Evolutionary conservation across 2,329 filamentous ascomycete species (phyloP).

Genomic region (Pseudocercospora pini-densiflorae): DNA sequence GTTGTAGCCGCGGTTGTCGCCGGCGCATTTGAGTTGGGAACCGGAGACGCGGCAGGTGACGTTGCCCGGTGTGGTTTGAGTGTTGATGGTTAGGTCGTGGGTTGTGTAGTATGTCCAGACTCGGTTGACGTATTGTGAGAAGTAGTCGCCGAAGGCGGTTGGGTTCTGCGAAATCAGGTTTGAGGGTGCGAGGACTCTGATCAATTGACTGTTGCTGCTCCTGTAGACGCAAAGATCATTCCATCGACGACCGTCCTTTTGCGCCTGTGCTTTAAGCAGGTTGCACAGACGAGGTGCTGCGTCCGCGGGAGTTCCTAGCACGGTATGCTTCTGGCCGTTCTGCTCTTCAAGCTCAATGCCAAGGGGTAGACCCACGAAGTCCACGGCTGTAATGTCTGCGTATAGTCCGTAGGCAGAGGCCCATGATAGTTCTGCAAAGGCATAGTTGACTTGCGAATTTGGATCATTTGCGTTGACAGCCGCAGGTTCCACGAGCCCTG

Average conservation of each 20-base stretch:
- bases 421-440: constrained; percentile 52
- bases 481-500: constrained; percentile 55
- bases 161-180: constrained; percentile 50
- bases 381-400: constrained; percentile 46
- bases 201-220: constrained; percentile 36
- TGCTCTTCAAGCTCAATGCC: constrained; percentile 58
- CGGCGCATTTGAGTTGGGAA: constrained; percentile 48
- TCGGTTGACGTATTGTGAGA: constrained; percentile 53
- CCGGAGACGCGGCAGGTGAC: constrained; percentile 54
- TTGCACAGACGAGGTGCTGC: constrained; percentile 61
- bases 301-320: constrained; percentile 63
- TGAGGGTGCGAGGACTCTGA: constrained; percentile 49
- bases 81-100: constrained; percentile 63
- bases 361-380: constrained; percentile 50
- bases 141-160: constrained; percentile 56
- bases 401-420: constrained; percentile 50
- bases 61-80: constrained; percentile 63
- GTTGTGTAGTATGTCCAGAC: constrained; percentile 55
- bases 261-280: constrained; percentile 58
- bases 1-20: constrained; percentile 52
- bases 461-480: constrained; percentile 45
- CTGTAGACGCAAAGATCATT: constrained; percentile 59
- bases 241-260: constrained; percentile 63
- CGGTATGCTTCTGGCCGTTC: constrained; percentile 46
- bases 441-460: constrained; percentile 49